These are phyloP conservation scores for Stemphylium beticola DNA, from an alignment of 2,329 filamentous ascomycete genomes.

Conservation along the genomic window DNA sequence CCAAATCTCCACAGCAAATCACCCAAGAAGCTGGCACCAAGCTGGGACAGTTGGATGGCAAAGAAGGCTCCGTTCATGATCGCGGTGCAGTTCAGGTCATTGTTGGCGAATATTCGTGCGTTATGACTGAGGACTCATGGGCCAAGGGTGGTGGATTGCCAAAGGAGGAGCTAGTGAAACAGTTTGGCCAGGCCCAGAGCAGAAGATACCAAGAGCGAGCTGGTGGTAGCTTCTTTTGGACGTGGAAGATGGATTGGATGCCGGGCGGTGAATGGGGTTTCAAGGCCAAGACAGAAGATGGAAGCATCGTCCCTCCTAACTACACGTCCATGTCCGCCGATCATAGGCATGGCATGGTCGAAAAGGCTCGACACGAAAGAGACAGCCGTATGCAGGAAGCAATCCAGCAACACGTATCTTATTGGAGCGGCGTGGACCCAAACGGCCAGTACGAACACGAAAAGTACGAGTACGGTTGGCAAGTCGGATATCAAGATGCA, in stretches of 20 bases:
- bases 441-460: constrained; percentile 59
- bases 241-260: constrained; percentile 67
- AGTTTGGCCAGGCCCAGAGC: constrained; percentile 59
- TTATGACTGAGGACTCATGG: constrained; percentile 60
- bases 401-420: constrained; percentile 54
- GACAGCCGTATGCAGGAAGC: constrained; percentile 46
- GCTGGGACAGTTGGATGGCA: constrained; percentile 54
- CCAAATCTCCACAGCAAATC: constrained; percentile 60
- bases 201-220: constrained; percentile 57
- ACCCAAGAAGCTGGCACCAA: constrained; percentile 54
- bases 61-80: constrained; percentile 56
- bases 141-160: constrained; percentile 41
- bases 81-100: constrained; percentile 59
- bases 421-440: constrained; percentile 57
- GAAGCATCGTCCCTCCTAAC: constrained; percentile 48
- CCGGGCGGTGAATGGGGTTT: constrained; percentile 68
- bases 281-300: constrained; percentile 57
- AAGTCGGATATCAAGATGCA: constrained; percentile 63
- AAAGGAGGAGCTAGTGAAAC: constrained; percentile 50
- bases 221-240: constrained; percentile 66
- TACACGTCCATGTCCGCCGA: constrained; percentile 31
- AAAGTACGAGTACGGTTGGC: constrained; percentile 63
- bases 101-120: constrained; percentile 66
- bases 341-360: constrained; percentile 36
- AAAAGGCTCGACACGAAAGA: constrained; percentile 50